Evolutionary conservation across 306 rosid genomes (phyloP).

Genomic region (Acacia confusa): DNA sequence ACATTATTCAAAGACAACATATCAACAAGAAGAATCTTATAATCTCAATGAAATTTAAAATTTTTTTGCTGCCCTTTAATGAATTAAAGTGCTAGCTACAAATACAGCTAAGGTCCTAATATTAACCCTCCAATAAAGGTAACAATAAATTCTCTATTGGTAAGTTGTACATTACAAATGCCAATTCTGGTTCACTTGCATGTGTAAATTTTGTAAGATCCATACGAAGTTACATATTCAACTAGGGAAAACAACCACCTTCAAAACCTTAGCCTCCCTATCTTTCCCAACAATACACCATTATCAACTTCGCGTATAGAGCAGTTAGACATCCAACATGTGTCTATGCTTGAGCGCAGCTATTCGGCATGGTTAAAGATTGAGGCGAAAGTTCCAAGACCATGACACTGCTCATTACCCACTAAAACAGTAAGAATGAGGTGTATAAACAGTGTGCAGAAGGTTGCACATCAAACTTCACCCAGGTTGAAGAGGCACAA

Average conservation of each 20-base stretch:
- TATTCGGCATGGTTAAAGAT: not conserved
- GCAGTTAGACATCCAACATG: conserved; percentile 10
- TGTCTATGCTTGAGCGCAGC: conserved; percentile 2
- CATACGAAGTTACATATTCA: not conserved
- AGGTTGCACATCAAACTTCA: conserved; percentile 11
- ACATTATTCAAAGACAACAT: not conserved
- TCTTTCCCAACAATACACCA: conserved; percentile 22
- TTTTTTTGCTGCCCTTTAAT: not conserved
- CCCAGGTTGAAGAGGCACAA: conserved; percentile 19
- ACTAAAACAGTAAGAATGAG: conserved; percentile 22
- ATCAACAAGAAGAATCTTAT: not conserved
- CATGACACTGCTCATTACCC: not conserved
- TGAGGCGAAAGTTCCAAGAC: not conserved
- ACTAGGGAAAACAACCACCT: not conserved
- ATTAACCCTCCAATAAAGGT: not conserved
- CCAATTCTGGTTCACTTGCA: conserved; percentile 16
- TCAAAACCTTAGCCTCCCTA: conserved; percentile 22
- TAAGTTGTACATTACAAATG: not conserved
- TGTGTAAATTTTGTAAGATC: conserved; percentile 9
- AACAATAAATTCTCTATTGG: not conserved
- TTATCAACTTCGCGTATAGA: conserved; percentile 11
- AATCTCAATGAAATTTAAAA: not conserved
- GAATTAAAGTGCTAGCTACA: not conserved
- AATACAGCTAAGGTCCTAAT: not conserved
- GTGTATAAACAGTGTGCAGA: conserved; percentile 2